Base-by-base conservation (phyloP, 805 yeast genomes). In the Candida insectorum region DNA sequence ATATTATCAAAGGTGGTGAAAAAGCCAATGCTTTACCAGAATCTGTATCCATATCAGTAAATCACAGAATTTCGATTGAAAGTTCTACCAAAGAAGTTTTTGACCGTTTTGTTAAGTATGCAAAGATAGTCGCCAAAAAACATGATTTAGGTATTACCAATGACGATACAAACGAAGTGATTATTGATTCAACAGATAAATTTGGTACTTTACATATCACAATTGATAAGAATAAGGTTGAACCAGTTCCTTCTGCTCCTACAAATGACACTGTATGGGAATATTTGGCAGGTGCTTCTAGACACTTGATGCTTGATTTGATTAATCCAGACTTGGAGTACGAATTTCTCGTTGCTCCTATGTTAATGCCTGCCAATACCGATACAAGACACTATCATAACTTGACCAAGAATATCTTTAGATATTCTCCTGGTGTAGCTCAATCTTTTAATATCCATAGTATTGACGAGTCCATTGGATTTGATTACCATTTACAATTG, bases 321-420 rank as follows among this genome's bases (percentile, higher is more conserved):
- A 65, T 65, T 4, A 62, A 63, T 43, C 51, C 60, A 4, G 53
- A 56, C n/a, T 30, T 46, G 30, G 40, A 37, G n/a, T 48, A 52
- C 19, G 62, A 63, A 2, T 34, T 64, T 16, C 47, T 62, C n/a
- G 44, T 55, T 16, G 55, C 79, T 0, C 80, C 83, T 12, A 62
- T 65, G 12, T 49, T 76, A 16, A 67, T 72, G 60, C 61, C 80
- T 6, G 83, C 76, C 6, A 78, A 79, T 51, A 79, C 85, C 3
- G 85, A 79, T 52, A 77, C 84, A 9, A 66, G 69, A 42, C 61
- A 71, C 44, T 79, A 79, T 52, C 75, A 81, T 79, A 54, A 64
- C 33, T 60, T 79, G 48, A 65, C 80, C 11, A 60, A 57, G 33
- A 66, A 76, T 50, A 75, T 78, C 36, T 78, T 65, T 60, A 67